Conservation (phyloP, 2,329 filamentous ascomycete genomes). For the Aureobasidium subglaciale region DNA sequence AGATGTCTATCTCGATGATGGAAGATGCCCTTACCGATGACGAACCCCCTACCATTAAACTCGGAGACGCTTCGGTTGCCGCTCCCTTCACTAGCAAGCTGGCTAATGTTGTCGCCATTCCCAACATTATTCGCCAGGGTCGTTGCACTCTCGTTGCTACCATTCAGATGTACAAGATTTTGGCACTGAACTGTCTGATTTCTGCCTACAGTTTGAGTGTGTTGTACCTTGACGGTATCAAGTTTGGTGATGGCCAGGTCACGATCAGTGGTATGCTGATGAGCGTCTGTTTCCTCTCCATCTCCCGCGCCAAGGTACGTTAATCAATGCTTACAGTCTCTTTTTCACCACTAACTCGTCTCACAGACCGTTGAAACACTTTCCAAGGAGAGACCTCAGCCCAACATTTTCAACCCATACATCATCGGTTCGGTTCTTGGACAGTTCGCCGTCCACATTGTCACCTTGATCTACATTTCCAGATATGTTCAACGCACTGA, state of each 20-base stretch:
- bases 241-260: constrained; percentile 96
- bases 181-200: constrained; percentile 95
- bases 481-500: constrained; percentile 78
- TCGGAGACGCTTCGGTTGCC: constrained; percentile 93
- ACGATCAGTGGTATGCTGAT: constrained; percentile 99
- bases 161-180: constrained; percentile 99
- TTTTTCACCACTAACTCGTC: constrained; percentile 24
- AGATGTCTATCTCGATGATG: constrained; percentile 80
- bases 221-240: constrained; percentile 95
- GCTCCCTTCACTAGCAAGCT: constrained; percentile 97
- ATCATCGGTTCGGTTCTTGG: constrained; percentile 97
- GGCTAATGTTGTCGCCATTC: constrained; percentile 91
- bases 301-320: constrained; percentile 79
- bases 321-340: neutral
- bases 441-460: constrained; percentile 94
- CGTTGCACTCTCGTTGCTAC: constrained; percentile 96
- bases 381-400: constrained; percentile 94
- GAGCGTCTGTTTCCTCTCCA: constrained; percentile 98
- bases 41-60: constrained; percentile 91
- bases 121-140: constrained; percentile 96
- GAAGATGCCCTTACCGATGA: constrained; percentile 79
- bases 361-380: constrained; percentile 75
- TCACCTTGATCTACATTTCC: constrained; percentile 88
- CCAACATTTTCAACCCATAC: constrained; percentile 98
- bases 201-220: constrained; percentile 96